Conservation (phyloP, 2,329 filamentous ascomycete species). For the Cordyceps militaris region DNA sequence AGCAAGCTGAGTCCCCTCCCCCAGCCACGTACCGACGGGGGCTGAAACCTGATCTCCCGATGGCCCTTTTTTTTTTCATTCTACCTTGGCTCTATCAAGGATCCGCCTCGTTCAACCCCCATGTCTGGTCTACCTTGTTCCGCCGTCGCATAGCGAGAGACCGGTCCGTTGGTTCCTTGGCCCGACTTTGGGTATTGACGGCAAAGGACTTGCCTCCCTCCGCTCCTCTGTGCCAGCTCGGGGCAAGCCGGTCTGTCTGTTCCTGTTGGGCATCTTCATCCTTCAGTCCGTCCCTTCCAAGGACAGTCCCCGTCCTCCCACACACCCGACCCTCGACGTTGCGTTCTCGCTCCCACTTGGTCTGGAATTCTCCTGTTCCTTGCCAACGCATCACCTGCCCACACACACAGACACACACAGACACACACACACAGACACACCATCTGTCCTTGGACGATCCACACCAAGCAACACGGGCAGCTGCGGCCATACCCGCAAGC, state of each 20-base stretch:
- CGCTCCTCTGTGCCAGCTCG: no score
- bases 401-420: neutral
- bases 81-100: neutral
- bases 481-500: conserved; percentile 6
- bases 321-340: neutral
- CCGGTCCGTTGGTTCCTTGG: neutral
- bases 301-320: neutral
- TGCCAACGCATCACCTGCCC: conserved; percentile 1
- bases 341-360: neutral
- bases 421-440: neutral
- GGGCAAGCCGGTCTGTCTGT: neutral
- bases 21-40: neutral
- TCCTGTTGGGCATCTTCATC: neutral
- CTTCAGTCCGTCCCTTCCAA: neutral
- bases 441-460: neutral
- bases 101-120: neutral
- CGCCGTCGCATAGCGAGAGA: neutral
- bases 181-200: neutral
- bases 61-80: neutral
- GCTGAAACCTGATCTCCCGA: neutral
- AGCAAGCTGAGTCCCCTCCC: neutral
- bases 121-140: neutral
- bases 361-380: neutral
- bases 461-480: neutral
- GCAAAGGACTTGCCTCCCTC: no score